Evolutionary conservation across 306 rosid species (phyloP).

Genomic region (Dicorynia guianensis): DNA sequence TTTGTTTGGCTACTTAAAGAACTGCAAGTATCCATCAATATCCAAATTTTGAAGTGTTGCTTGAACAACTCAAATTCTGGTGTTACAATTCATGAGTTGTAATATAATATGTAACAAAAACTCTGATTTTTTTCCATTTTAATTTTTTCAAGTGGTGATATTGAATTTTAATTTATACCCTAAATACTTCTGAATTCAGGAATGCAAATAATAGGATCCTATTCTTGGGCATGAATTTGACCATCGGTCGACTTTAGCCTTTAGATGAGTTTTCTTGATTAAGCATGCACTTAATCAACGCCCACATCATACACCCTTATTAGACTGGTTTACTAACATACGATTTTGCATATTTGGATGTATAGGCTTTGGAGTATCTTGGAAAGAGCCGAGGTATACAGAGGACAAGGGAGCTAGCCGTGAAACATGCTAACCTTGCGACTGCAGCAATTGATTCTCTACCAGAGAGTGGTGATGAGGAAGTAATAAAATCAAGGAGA

Average conservation of each 20-base stretch:
- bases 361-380: conserved; percentile 88
- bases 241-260: conserved; percentile 9
- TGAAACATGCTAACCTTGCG: conserved; percentile 83
- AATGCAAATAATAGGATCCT: conserved; percentile 8
- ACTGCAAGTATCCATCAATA: background rate
- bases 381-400: conserved; percentile 87
- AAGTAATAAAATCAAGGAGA: conserved; percentile 80
- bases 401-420: conserved; percentile 82
- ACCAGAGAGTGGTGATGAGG: conserved; percentile 69
- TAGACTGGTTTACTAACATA: background rate
- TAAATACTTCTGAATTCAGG: background rate
- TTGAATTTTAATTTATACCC: background rate
- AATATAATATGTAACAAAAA: background rate
- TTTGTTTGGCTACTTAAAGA: conserved; percentile 2
- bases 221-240: background rate
- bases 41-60: background rate
- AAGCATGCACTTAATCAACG: background rate
- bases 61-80: background rate
- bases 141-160: background rate
- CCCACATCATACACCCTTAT: conserved; percentile 2
- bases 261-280: background rate
- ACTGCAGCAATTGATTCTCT: conserved; percentile 89
- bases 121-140: background rate
- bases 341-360: conserved; percentile 31
- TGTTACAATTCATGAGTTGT: background rate